Conservation (phyloP, 768 basidiomycete genomes). For the Floccularia luteovirens region DNA sequence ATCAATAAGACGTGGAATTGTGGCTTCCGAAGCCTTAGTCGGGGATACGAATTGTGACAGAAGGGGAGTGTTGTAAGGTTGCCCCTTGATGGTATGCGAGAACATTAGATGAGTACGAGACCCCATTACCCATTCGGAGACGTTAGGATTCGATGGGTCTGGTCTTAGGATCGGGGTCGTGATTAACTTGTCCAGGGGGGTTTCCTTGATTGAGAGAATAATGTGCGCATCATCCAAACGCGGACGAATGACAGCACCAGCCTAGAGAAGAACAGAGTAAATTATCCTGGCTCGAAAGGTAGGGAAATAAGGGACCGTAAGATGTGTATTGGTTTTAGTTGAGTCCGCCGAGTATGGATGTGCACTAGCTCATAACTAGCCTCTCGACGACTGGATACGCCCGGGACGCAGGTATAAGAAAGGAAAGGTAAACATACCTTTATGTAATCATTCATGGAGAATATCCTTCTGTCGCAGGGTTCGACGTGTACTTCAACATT, state of each 20-base stretch:
- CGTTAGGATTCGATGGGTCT: no score
- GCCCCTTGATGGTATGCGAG: conserved; percentile 86
- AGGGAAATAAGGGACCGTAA: no score
- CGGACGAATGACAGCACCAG: conserved; percentile 61
- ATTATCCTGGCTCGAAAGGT: no score
- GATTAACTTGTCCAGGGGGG: conserved; percentile 56
- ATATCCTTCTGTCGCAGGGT: conserved; percentile 71
- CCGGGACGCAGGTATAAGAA: not conserved
- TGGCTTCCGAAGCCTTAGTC: conserved; percentile 4
- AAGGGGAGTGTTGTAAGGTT: conserved; percentile 78
- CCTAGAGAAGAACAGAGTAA: conserved; percentile 33
- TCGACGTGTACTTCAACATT: conserved; percentile 68
- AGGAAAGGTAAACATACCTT: conserved; percentile 36
- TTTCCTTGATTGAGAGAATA: conserved; percentile 85
- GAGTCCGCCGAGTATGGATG: no score
- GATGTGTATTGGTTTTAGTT: no score
- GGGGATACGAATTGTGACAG: conserved; percentile 52
- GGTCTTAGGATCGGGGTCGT: conserved; percentile 13
- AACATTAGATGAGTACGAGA: conserved; percentile 82
- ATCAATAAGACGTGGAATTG: conserved; percentile 58
- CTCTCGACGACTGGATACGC: no score
- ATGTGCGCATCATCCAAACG: conserved; percentile 63
- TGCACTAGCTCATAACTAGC: no score
- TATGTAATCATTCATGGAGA: conserved; percentile 51
- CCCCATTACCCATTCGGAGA: no score